These are phyloP conservation scores for Leccinum ponderosum DNA, from an alignment of 1,284 basidiomycete genomes.

Conservation along the genomic window DNA sequence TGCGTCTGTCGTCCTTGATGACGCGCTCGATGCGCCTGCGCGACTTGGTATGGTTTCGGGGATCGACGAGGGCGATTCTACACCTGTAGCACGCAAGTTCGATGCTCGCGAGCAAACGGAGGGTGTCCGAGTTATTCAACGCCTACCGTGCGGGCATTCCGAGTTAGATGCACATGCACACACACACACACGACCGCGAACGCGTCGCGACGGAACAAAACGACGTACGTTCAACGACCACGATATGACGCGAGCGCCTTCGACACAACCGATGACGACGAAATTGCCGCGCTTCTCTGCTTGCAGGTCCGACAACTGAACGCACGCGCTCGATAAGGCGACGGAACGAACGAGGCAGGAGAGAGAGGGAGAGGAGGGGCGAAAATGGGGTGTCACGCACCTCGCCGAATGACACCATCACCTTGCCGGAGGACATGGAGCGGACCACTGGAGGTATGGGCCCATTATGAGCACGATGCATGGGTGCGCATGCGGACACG, in stretches of 20 bases:
- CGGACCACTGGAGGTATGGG: conserved; percentile 55
- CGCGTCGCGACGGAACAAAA: conserved; percentile 5
- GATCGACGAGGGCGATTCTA: conserved; percentile 64
- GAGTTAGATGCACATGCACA: conserved; percentile 9
- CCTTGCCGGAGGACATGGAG: conserved; percentile 61
- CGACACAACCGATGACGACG: conserved; percentile 75
- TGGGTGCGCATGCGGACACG: conserved; percentile 13
- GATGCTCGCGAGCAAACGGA: conserved; percentile 75
- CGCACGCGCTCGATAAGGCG: background rate
- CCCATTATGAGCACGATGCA: background rate
- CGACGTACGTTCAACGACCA: conserved; percentile 75
- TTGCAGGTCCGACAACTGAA: conserved; percentile 67
- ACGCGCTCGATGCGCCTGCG: conserved; percentile 70
- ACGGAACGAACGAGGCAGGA: conserved; percentile 4
- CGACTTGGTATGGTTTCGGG: conserved; percentile 57
- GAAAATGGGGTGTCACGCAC: conserved; percentile 47
- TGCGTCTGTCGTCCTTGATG: conserved; percentile 78
- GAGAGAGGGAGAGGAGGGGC: conserved; percentile 30
- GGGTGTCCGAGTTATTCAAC: conserved; percentile 75
- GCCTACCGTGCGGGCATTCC: conserved; percentile 45
- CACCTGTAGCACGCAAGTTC: conserved; percentile 78
- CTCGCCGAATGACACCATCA: conserved; percentile 70
- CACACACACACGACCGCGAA: background rate
- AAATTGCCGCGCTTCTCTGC: conserved; percentile 84
- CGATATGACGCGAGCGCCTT: conserved; percentile 69